Base-by-base conservation (phyloP, 2,329 filamentous ascomycete species). In the Colletotrichum scovillei region DNA sequence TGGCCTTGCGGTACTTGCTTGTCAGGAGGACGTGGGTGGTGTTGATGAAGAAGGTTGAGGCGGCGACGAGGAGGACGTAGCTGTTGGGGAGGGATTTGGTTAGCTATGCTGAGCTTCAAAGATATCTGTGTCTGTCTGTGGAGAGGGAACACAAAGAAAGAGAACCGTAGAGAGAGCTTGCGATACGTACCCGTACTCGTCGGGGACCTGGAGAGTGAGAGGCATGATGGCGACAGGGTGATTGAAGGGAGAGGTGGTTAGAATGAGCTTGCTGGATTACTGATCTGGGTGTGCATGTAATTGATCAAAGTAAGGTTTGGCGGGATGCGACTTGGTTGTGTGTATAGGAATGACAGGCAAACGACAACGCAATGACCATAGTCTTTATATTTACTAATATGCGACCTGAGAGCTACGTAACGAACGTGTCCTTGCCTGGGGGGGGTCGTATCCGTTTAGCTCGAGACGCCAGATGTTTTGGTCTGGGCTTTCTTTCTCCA, bases 11-110 rank as follows among this genome's bases (percentile, higher is more conserved):
- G 75, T 84, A 84, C 14, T 77, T 78, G 72, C 80, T 81, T 12
- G 88, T 89, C 67, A 88, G 83, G 49, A 84, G 0, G 58, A 77
- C 74, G 81, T 93, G 91, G 74, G 87, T 81, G 19, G 80, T 79
- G 84, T 90, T 91, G 80, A 92, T 79, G 79, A 92, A 84, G 81
- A 90, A 86, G 77, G 88, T 88, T 19, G 88, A 85, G 24, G 88
- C 84, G 69, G 90, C 90, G 58, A 86, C 88, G 65, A 87, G 84
- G 67, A 93, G 85, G 78, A 92, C 90, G 79, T 90, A 91, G 83
- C 91, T 92, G 75, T 49, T 42, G n/a, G 28, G 19, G n/a, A 62
- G 30, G 32, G 19, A 55, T 60, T 60, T 28, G 42, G 28, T 53
- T 60, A 55, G 69, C n/a, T 22, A 22, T 7, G 2, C 8, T 42